Base-by-base conservation (phyloP, 1,284 basidiomycete species). In the Dichomitus squalens region DNA sequence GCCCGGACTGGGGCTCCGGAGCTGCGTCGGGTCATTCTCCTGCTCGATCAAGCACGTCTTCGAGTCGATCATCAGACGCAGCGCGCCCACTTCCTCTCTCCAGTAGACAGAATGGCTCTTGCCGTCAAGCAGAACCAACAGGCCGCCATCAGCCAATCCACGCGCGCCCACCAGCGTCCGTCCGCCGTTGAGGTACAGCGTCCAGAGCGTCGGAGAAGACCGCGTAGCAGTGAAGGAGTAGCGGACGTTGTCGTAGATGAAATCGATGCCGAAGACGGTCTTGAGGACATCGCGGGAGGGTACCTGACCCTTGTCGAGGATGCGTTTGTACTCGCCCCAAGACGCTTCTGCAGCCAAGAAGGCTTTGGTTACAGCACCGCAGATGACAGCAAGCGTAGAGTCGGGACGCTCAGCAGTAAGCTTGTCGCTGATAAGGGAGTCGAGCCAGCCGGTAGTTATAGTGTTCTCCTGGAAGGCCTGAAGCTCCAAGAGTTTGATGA, bases 11-110 rank as follows among this genome's bases (percentile, higher is more conserved):
- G 97, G 97, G 70, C 92, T 95, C 68, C 96, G 84, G 56, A 99
- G 82, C 75, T 99, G 96, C 16, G 97, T 99, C 6, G 97, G 97
- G 72, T 99, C 97, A 68, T 98, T 98, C 83, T 99, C 97, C 76
- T 99, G 96, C 77, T 98, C 97, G 67, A 99, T 96, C 75, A 98
- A 82, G 75, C 95, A 97, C 27, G 97, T 99, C 83, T 98, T 97
- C 62, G 94, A 85, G 74, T 98, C 95, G 64, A 99, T 87, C 86
- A 96, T 96, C 64, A 99, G 74, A 55, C 97, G 85, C 68, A 96
- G 80, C 12, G 95, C 93, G 57, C 95, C 96, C 57, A 98, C 96
- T 78, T 99, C 97, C 75, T 98, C 97, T 59, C 95, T 85, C 94
- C 93, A 99, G 78, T 99, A 99, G 61, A 98, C 85, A 23, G 97